Base-by-base conservation (phyloP, 345 rosid genomes). In the Ceriops tagal region DNA sequence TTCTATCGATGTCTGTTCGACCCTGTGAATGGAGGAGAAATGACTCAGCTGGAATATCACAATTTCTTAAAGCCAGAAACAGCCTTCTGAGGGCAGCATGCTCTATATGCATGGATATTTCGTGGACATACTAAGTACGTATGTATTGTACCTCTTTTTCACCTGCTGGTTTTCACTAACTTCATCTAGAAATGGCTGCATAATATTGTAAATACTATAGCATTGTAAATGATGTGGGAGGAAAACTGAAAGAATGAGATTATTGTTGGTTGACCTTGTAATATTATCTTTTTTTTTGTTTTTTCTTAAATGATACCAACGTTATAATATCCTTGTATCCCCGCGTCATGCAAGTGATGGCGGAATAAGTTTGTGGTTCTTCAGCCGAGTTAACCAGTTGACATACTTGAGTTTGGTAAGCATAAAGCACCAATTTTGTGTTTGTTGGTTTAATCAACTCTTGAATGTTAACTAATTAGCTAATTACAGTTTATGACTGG, bases 1-100 rank as follows among this genome's bases (percentile, higher is more conserved):
- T 86, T 95, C 83, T 86, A 90, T 75, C 80, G 96, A 65, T 95
- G 99, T 71, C 82, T 90, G 73, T 95, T 88, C 76, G 99, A 95
- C 74, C 96, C 97, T 0, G 86, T 79, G 67, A 80, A 74, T 53
- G 99, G 99, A 2, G 99, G 97, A 66, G 97, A 92, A 83, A 95
- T 95, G 97, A 80, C 86, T 10, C 96, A 87, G 81, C 77, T 90
- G 11, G 96, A 95, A 75, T 81, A 80, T 79, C 93, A 83, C 82
- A 92, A 90, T 84, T 85, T 91, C 69, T 80, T 95, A 69, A 89
- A 95, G 79, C 91, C 93, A 19, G 89, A 87, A 62, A 70, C 87
- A 28, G 82, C 84, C 60, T 85, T 83, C 78, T 89, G 76, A 82
- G 28, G 21, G 57, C 22, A 28, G 26, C 49, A 18, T 49, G 59